These are phyloP conservation scores for Marchantia paleacea DNA, from an alignment of 225 moss, liverwort and hornwort genomes.

Conservation along the genomic window DNA sequence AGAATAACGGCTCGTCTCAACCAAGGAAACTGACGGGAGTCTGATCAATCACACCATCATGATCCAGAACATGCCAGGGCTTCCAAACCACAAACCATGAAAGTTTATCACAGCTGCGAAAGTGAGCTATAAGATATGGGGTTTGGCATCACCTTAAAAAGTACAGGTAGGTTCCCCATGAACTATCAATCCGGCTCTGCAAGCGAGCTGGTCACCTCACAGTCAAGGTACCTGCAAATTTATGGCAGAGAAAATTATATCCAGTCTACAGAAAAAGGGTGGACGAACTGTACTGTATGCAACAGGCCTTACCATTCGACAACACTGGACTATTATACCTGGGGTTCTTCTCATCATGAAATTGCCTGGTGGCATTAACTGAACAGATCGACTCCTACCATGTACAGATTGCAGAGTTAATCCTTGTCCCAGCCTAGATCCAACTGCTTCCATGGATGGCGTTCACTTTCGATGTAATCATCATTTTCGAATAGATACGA, in stretches of 20 bases:
- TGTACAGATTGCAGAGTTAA: slow-evolving; percentile 10
- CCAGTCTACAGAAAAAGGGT: slow-evolving; percentile 13
- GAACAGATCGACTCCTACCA: slow-evolving; percentile 16
- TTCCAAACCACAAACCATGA: not conserved
- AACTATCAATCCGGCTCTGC: slow-evolving; percentile 31
- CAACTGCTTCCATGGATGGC: slow-evolving; percentile 25
- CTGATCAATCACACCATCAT: not conserved
- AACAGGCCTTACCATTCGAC: slow-evolving; percentile 11
- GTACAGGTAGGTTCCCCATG: slow-evolving; percentile 19
- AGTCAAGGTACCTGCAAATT: slow-evolving; percentile 39
- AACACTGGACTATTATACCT: slow-evolving; percentile 6
- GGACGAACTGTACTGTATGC: not conserved
- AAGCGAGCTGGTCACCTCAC: slow-evolving; percentile 28
- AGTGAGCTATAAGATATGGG: not conserved
- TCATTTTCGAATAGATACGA: slow-evolving; percentile 18
- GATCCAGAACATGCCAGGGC: not conserved
- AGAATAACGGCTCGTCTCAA: not conserved
- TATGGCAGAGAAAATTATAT: slow-evolving; percentile 24
- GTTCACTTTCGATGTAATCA: slow-evolving; percentile 23
- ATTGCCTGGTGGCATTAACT: slow-evolving; percentile 9
- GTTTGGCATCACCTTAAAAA: slow-evolving; percentile 17
- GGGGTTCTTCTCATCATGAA: not conserved
- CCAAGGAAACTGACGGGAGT: not conserved
- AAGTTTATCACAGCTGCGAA: slow-evolving; percentile 10
- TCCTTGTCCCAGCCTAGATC: slow-evolving; percentile 23